Base-by-base conservation (phyloP, 2,329 filamentous ascomycete species). In the Paecilomyces fulvus region DNA sequence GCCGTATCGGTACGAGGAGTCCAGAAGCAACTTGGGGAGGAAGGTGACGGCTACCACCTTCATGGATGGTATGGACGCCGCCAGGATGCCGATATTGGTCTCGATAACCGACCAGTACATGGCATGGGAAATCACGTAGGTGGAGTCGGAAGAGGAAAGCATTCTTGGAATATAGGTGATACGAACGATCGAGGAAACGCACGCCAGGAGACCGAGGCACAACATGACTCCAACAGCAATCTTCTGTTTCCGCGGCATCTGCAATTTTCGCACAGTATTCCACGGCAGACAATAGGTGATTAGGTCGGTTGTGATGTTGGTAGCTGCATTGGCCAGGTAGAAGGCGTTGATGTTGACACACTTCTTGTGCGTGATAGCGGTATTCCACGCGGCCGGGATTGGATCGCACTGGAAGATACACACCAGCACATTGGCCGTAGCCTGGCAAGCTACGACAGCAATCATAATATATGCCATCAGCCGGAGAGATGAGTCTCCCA, bases 241-340 rank as follows among this genome's bases (percentile, higher is more conserved):
- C 33, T 75, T 76, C 57, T 83, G 80, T 49, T 73, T 76, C 10
- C 62, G 59, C 1, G 79, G 77, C 37, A 83, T 69, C 52, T 78
- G 73, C 1, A 80, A 65, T 14, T 70, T 67, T 60, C 75, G 68
- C 8, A 81, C 72, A 2, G 75, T 77, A 21, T 72, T 72, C 50
- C 83, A 75, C 1, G 80, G 81, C 3, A 84, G 68, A 0, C 78
- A 64, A 33, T 80, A 79, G n/a, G 80, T 76, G 10, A 80, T 64
- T 49, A 86, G 76, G 65, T 86, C 82, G 6, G 82, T 84, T 49
- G 79, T 63, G 51, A 84, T 84, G 67, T 85, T 85, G 59, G 84
- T 76, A 28, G 81, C 78, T 1, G 83, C 82, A 33, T 83, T 75
- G 33, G 76, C 75, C 30, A 81, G 74, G 28, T 83, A 75, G 53